Base-by-base conservation (phyloP, 805 yeast species). In the Dipodascus albidus region DNA sequence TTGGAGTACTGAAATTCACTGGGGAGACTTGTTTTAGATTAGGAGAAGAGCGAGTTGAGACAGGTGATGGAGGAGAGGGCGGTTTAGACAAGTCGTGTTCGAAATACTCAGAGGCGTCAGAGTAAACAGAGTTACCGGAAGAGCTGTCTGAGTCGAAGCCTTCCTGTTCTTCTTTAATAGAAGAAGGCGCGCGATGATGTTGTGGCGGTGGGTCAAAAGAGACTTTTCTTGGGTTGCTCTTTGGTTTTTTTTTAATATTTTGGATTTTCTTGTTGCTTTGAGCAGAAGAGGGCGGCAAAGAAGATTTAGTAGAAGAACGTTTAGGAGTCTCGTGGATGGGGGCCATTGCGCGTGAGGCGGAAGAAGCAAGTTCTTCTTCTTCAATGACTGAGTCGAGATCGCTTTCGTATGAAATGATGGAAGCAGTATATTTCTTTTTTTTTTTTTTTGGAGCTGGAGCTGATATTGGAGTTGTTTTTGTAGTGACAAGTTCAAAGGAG, bases 401-500 rank as follows among this genome's bases (percentile, higher is more conserved):
- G n/a, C 55, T 50, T 52, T 61, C 64, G 54, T 55, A 62, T n/a
- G 62, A 59, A 48, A 60, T 21, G n/a, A 57, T 54, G 11, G 57
- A 52, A 8, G 61, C 47, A 3, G 62, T 61, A 48, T 60, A 60
- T 31, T 55, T 55, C 15, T 54, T 48, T 19, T 38, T 38, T 19
- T 38, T 38, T 19, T 38, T 38, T 19, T 38, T 38, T 38, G 44
- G 44, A n/a, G 38, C 38, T 9, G 38, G 38, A 31, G 44, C 44
- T 6, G 44, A 38, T 4, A 38, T 38, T 4, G 44, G 44, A 14
- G 61, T 58, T 21, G 65, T 62, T 52, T 64, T 63, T 15, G 67
- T 64, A 49, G 61, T 61, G 24, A 64, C 62, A 31, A 68, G 57
- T 57, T 68, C 67, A 54, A 67, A 68, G 15, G 70, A 61, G 51